Conservation (phyloP, 495 filamentous ascomycete genomes). For the Thozetella sp. region DNA sequence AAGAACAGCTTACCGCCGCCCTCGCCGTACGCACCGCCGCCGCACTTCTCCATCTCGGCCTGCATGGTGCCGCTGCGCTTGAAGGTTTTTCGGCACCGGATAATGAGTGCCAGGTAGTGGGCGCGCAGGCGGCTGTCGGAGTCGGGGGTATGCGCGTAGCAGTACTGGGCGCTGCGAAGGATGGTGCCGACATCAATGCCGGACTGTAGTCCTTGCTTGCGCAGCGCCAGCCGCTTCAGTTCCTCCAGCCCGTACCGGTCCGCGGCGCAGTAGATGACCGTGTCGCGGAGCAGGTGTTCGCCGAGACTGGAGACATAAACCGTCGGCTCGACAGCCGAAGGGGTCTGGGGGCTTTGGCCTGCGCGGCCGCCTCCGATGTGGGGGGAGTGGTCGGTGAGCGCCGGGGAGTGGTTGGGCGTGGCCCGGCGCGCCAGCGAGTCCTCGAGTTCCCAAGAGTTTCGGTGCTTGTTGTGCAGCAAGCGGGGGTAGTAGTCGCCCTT, state of each 20-base stretch:
- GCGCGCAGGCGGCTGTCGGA: conserved; percentile 86
- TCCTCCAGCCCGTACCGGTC: conserved; percentile 84
- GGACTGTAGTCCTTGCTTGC: conserved; percentile 87
- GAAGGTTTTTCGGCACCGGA: conserved; percentile 90
- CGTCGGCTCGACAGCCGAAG: conserved; percentile 69
- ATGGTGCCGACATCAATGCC: conserved; percentile 87
- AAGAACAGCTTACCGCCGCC: conserved; percentile 91
- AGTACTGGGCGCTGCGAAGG: conserved; percentile 86
- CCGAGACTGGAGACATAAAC: conserved; percentile 66
- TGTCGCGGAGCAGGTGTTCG: conserved; percentile 81
- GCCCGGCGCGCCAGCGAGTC: conserved; percentile 41
- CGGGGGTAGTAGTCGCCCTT: conserved; percentile 91
- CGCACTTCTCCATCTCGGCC: conserved; percentile 85
- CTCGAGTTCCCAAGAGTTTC: conserved; percentile 75
- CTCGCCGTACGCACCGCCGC: conserved; percentile 35
- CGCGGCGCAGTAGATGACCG: conserved; percentile 88
- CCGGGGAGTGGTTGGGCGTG: conserved; percentile 31
- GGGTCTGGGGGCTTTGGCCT: conserved; percentile 27
- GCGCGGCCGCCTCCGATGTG: conserved; percentile 54
- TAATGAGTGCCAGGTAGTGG: conserved; percentile 93
- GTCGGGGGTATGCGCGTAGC: conserved; percentile 92
- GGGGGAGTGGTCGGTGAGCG: conserved; percentile 31
- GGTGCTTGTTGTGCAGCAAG: conserved; percentile 68
- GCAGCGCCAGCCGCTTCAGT: conserved; percentile 82
- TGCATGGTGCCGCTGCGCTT: conserved; percentile 97